phyloP scores from a whole-genome alignment of 1,284 basidiomycete genomes.

The Cutaneotrichosporon arboriforme region DNA sequence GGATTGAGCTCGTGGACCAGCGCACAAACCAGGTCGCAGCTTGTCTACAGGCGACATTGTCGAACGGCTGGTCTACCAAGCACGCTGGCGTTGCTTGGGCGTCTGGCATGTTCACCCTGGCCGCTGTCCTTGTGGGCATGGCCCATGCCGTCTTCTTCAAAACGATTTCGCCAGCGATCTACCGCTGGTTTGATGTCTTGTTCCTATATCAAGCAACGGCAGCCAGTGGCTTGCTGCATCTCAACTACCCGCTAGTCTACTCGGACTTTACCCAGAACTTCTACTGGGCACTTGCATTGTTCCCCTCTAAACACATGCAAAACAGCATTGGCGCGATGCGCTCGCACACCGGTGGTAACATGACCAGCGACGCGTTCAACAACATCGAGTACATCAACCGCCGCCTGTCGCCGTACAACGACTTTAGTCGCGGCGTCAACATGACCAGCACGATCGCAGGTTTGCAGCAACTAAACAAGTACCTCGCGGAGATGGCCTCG shows the following conservation, averaged over 20 bases:
- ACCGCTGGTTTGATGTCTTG: conserved; percentile 69
- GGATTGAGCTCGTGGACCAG: conserved; percentile 67
- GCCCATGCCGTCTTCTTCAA: conserved; percentile 56
- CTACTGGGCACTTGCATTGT: conserved; percentile 80
- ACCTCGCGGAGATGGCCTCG: not conserved
- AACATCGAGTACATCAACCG: conserved; percentile 65
- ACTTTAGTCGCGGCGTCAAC: conserved; percentile 28
- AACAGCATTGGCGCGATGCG: conserved; percentile 75
- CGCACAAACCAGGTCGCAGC: conserved; percentile 67
- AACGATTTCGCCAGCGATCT: conserved; percentile 51
- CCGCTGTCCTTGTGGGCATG: conserved; percentile 62
- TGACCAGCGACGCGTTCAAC: conserved; percentile 59
- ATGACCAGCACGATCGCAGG: conserved; percentile 50
- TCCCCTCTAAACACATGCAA: conserved; percentile 65
- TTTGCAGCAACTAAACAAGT: not conserved
- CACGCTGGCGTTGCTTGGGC: conserved; percentile 72
- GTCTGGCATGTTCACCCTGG: conserved; percentile 64
- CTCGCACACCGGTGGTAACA: conserved; percentile 67
- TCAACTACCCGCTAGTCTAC: conserved; percentile 83
- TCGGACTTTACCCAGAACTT: conserved; percentile 77
- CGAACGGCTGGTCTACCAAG: conserved; percentile 80
- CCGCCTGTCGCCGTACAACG: conserved; percentile 62
- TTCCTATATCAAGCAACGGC: conserved; percentile 77
- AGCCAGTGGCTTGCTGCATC: conserved; percentile 65
- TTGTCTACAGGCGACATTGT: conserved; percentile 83